Percentiles rank a stretch among this genome's conserved stretches.
These are phyloP conservation scores for Protostelium mycophagum DNA, from an alignment of 78 protist species.

Conservation along the genomic window DNA sequence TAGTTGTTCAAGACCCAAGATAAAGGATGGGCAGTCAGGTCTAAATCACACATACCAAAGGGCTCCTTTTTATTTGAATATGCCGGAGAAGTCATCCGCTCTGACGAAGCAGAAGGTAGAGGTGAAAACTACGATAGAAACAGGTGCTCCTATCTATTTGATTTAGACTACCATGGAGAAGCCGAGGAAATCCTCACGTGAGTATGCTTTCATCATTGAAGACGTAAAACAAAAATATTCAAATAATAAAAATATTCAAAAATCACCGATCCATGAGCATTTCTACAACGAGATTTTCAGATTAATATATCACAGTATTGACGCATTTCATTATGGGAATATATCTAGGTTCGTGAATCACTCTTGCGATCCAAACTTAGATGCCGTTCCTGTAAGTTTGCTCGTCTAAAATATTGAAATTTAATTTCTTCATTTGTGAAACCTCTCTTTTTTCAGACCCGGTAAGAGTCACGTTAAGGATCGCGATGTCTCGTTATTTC, in stretches of 20 bases:
- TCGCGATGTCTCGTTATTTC: too few species aligned
- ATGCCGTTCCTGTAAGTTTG: background rate
- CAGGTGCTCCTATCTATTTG: slow-evolving; percentile 44
- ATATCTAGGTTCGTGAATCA: slow-evolving; percentile 70
- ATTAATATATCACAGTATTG: slow-evolving; percentile 23
- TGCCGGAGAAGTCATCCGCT: slow-evolving; percentile 61
- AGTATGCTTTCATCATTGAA: background rate
- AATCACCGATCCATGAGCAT: background rate
- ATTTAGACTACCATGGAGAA: slow-evolving; percentile 13
- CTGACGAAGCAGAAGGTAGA: slow-evolving; percentile 54
- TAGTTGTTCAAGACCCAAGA: slow-evolving; percentile 32
- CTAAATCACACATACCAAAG: slow-evolving; percentile 20
- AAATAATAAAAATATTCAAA: background rate
- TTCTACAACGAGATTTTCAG: background rate
- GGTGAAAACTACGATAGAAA: slow-evolving; percentile 41
- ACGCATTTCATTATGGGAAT: slow-evolving; percentile 48
- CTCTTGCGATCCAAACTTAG: slow-evolving; percentile 67
- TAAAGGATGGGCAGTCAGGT: slow-evolving; percentile 68
- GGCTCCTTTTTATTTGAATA: slow-evolving; percentile 63
- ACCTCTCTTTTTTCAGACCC: background rate
- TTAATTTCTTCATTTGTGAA: background rate
- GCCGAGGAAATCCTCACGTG: background rate
- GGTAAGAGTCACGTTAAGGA: too few species aligned
- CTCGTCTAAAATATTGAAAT: too few species aligned
- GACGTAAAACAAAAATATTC: background rate